A percentile compares a stretch with the other conserved stretches of the same genome.
Evolutionary conservation across 2,329 filamentous ascomycete species (phyloP).

Genomic region (Cladobotryum mycophilum): DNA sequence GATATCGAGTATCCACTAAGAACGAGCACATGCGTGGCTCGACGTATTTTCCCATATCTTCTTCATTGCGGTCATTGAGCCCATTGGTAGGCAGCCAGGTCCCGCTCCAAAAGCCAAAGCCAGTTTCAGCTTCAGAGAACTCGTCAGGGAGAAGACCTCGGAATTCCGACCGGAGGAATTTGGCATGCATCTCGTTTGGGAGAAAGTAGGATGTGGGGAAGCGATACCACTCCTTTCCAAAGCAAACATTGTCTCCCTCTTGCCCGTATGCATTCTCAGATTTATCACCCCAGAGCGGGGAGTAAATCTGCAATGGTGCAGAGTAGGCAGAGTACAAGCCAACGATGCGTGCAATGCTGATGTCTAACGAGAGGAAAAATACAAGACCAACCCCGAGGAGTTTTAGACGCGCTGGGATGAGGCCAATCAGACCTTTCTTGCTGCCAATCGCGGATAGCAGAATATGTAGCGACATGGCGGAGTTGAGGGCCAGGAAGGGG

Average conservation of each 20-base stretch:
- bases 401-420: constrained; percentile 70
- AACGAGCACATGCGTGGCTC: constrained; percentile 72
- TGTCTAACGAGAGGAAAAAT: constrained; percentile 57
- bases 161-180: constrained; percentile 89
- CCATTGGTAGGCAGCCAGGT: constrained; percentile 75
- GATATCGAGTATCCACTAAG: constrained; percentile 80
- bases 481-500: constrained; percentile 82
- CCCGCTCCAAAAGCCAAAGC: constrained; percentile 71
- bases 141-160: constrained; percentile 82
- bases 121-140: constrained; percentile 67
- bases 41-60: constrained; percentile 82
- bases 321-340: constrained; percentile 77
- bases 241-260: constrained; percentile 63
- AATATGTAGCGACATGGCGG: constrained; percentile 77
- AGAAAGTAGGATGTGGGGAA: constrained; percentile 92
- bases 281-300: constrained; percentile 54
- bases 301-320: constrained; percentile 68
- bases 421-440: constrained; percentile 59
- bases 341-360: constrained; percentile 65
- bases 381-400: constrained; percentile 53
- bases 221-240: constrained; percentile 97
- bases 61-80: constrained; percentile 87
- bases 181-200: constrained; percentile 73
- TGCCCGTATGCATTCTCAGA: constrained; percentile 45
- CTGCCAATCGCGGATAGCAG: constrained; percentile 69